These are phyloP conservation scores for Protea cynaroides DNA, from an alignment of 164 flowering plant species.

Conservation along the genomic window DNA sequence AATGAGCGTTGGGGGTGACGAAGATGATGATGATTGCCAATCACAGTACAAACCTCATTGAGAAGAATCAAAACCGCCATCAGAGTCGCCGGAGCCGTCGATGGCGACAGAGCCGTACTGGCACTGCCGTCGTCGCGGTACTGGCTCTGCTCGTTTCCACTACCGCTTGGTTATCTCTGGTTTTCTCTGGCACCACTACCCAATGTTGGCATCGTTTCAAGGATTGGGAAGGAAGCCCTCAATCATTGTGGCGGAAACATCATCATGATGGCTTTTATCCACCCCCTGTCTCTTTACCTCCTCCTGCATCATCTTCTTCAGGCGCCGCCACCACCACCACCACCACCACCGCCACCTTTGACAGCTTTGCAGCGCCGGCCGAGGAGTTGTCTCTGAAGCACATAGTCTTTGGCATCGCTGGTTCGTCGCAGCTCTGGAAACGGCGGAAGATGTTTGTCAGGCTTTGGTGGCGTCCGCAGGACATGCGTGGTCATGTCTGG, in stretches of 20 bases:
- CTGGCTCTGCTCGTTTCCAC: conserved; percentile 42
- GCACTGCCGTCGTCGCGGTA: conserved; percentile 31
- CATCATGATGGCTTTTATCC: background rate
- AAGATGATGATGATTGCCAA: conserved; percentile 10
- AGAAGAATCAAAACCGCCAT: conserved; percentile 4
- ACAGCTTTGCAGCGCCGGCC: background rate
- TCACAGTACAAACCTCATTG: background rate
- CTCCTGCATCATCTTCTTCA: no score
- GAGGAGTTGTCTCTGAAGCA: conserved; percentile 27
- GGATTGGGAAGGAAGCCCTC: conserved; percentile 30
- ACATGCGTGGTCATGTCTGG: conserved; percentile 66
- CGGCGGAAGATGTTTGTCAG: conserved; percentile 47
- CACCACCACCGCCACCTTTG: background rate
- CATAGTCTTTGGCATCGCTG: conserved; percentile 60
- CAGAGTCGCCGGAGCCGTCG: conserved; percentile 18
- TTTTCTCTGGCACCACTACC: conserved; percentile 39
- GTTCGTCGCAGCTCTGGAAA: conserved; percentile 52
- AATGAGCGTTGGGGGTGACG: conserved; percentile 25
- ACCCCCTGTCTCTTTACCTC: conserved; percentile 2
- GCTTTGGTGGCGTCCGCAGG: conserved; percentile 57
- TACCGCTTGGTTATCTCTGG: conserved; percentile 49
- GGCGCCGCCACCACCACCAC: background rate
- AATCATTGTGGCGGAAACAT: conserved; percentile 13
- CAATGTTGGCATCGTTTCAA: conserved; percentile 30
- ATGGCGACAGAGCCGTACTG: conserved; percentile 33